These are phyloP conservation scores for Gossypium bickii DNA, from an alignment of 345 rosid species.

Conservation along the genomic window DNA sequence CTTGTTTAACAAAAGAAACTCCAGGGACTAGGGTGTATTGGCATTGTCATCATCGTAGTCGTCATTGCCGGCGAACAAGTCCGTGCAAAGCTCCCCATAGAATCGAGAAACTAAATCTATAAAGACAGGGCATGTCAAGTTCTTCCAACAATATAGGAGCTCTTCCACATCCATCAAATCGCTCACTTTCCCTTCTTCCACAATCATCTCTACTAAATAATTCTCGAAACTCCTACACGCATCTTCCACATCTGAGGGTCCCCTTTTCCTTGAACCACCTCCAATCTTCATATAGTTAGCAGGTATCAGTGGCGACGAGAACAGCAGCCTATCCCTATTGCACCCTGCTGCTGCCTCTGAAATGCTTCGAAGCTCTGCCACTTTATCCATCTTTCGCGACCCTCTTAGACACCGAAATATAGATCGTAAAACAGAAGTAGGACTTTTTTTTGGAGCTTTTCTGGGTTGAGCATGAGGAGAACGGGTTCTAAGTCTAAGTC, in stretches of 20 bases:
- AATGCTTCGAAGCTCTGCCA: constrained; percentile 27
- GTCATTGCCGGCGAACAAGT: not conserved
- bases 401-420: constrained; percentile 25
- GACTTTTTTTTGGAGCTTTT: constrained; percentile 18
- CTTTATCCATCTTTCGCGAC: constrained; percentile 32
- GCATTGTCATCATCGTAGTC: not conserved
- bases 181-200: constrained; percentile 69
- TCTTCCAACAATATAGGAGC: constrained; percentile 82
- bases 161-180: constrained; percentile 82
- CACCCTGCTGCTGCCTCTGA: constrained; percentile 13
- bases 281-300: constrained; percentile 22
- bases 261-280: constrained; percentile 19
- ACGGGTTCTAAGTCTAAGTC: constrained; percentile 18
- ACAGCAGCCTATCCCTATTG: constrained; percentile 24
- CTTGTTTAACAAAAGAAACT: not conserved
- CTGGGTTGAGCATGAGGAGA: constrained; percentile 17
- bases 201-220: constrained; percentile 74
- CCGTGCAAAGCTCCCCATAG: constrained; percentile 43
- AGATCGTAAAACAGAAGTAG: constrained; percentile 12
- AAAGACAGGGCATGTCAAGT: constrained; percentile 71
- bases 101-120: constrained; percentile 63
- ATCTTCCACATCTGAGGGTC: constrained; percentile 43
- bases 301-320: constrained; percentile 53
- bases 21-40: not conserved
- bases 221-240: constrained; percentile 84